A percentile compares a stretch with the other conserved stretches of the same genome.
These are phyloP conservation scores for Fistulina hepatica DNA, from an alignment of 1,284 basidiomycete genomes.

Conservation along the genomic window DNA sequence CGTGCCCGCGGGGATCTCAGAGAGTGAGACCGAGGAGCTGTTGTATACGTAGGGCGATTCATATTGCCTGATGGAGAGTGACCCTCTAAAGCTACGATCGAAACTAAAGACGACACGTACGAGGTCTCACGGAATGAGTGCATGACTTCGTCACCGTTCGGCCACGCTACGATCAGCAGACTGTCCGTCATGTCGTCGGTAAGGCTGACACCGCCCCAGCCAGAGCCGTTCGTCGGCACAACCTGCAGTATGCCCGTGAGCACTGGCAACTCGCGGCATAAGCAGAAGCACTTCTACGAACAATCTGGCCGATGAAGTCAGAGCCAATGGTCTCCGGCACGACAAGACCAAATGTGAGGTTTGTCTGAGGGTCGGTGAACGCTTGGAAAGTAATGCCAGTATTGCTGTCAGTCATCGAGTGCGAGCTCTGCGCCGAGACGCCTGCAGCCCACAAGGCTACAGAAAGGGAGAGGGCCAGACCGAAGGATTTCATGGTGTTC, in stretches of 20 bases:
- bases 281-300: no score
- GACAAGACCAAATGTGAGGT: not conserved
- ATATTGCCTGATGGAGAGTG: not conserved
- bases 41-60: not conserved
- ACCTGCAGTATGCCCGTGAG: not conserved
- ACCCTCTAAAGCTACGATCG: no score
- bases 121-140: not conserved
- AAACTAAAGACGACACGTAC: not conserved
- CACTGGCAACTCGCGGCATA: not conserved
- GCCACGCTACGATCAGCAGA: not conserved
- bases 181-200: not conserved
- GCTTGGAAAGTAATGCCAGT: not conserved
- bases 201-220: not conserved
- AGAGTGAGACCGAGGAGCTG: not conserved
- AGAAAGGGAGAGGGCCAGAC: no score
- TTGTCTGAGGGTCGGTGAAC: not conserved
- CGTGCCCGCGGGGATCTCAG: not conserved
- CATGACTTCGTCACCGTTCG: not conserved
- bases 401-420: not conserved
- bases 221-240: not conserved
- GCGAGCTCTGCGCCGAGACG: no score
- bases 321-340: not conserved
- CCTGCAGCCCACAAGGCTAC: no score
- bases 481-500: no score
- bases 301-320: conserved; percentile 1